Conservation (phyloP, 148 eudicot genomes). For the Dysphania ambrosioides region DNA sequence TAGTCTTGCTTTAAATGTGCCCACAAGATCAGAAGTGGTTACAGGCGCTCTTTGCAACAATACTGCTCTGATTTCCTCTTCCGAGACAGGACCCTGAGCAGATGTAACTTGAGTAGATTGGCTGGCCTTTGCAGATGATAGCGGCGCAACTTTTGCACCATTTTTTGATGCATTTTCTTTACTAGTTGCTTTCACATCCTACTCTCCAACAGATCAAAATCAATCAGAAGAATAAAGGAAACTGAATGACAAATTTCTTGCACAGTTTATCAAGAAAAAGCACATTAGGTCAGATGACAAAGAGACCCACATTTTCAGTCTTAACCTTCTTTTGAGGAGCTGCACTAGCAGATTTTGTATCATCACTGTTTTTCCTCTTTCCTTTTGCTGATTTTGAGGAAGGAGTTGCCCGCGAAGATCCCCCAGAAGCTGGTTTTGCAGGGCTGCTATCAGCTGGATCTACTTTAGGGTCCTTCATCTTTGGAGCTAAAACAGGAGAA, state of each 20-base stretch:
- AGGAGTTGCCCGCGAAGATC: slow-evolving; percentile 66
- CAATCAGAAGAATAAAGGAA: not conserved
- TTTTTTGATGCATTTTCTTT: slow-evolving; percentile 58
- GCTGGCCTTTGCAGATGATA: slow-evolving; percentile 39
- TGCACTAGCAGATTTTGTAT: slow-evolving; percentile 48
- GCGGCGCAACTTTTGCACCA: slow-evolving; percentile 42
- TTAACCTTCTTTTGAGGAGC: slow-evolving; percentile 75
- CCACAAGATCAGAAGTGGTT: slow-evolving; percentile 86
- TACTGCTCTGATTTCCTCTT: slow-evolving; percentile 88
- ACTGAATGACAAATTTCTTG: not conserved
- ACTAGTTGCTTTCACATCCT: slow-evolving; percentile 58
- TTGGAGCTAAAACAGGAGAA: slow-evolving; percentile 81
- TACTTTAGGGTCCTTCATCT: slow-evolving; percentile 72
- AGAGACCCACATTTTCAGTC: slow-evolving; percentile 60
- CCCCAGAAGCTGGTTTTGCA: slow-evolving; percentile 47
- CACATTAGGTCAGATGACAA: slow-evolving; percentile 1
- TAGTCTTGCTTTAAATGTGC: slow-evolving; percentile 71
- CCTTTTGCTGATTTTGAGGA: slow-evolving; percentile 77
- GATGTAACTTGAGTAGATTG: slow-evolving; percentile 9
- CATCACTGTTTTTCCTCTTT: slow-evolving; percentile 84
- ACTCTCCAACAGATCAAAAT: slow-evolving; percentile 14
- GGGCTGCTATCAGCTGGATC: slow-evolving; percentile 81
- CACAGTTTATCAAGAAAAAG: not conserved
- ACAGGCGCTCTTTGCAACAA: slow-evolving; percentile 62
- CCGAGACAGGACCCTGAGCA: slow-evolving; percentile 77